Evolutionary conservation across 2,329 filamentous ascomycete genomes (phyloP), one percentile per base, ranked within the genome.

Genomic region (Apiospora phragmitis): DNA sequence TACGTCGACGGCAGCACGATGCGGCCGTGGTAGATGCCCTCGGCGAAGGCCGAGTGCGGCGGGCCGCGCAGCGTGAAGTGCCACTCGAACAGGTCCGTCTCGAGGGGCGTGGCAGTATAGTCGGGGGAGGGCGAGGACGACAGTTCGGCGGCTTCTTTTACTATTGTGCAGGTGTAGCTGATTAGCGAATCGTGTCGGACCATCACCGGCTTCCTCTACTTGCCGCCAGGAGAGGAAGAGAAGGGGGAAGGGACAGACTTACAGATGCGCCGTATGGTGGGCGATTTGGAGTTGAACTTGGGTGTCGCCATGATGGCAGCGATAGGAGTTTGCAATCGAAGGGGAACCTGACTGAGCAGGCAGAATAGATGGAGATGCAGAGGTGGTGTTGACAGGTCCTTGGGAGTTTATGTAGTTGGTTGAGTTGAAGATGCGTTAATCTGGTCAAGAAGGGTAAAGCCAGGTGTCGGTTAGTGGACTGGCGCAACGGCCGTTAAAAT

Each of bases 51-150:
- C 0, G 94, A 95, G 42, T 89, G 86, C 0, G 95, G 95, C 0
- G 95, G 95, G 0, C 96, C 96, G 68, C 92, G 90, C n/a, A 99
- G 87, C 0, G 96, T 99, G 83, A 98, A 99, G 85, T 99, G 96
- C 96, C 96, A 99, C 83, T 98, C 95, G 83, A 97, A 97, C 69
- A 99, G 91, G 82, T 98, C 94, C 42, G 90, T 87, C 79, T 98
- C 95, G 73, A 95, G 89, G 0, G 96, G 96, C 4, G 91, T 87
- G 51, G 95, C 96, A 75, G 92, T 90, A 83, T 95, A 97, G 84
- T 97, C 94, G 69, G 93, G 86, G 2, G 94, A 96, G 5, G 95
- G 94, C 47, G 92, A 88, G 71, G 86, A 87, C 72, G 93, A 91
- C 70, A 99, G 89, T 80, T 98, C 96, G 71, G 92, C 88, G 71